A percentile compares a stretch with the other conserved stretches of the same genome.
Conservation (phyloP, 768 basidiomycete genomes). For the Ephemerocybe angulata region DNA sequence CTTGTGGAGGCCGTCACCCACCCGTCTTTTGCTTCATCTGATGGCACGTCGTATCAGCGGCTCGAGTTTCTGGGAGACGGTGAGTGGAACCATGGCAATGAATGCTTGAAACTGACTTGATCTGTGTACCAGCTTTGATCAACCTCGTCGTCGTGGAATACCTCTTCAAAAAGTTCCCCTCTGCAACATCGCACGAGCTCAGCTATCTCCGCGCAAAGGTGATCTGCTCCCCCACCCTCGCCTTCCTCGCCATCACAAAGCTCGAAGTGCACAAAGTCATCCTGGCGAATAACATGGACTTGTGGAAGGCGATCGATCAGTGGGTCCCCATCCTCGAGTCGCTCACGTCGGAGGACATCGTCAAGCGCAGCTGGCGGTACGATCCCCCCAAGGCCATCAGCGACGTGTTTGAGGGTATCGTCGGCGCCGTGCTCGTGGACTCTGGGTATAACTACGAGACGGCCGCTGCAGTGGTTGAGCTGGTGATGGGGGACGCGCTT, state of each 20-base stretch:
- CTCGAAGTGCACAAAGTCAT: conserved; percentile 68
- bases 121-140: conserved; percentile 49
- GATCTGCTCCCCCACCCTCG: conserved; percentile 72
- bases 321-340: conserved; percentile 58
- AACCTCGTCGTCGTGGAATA: conserved; percentile 71
- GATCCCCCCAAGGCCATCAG: conserved; percentile 84
- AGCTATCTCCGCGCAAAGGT: conserved; percentile 66
- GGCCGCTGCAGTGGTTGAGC: conserved; percentile 55
- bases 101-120: conserved; percentile 11
- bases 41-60: conserved; percentile 72
- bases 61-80: conserved; percentile 90
- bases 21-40: conserved; percentile 59
- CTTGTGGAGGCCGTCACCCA: conserved; percentile 83
- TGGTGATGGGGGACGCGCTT: conserved; percentile 66
- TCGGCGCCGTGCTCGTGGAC: conserved; percentile 84
- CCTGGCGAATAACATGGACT: conserved; percentile 63
- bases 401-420: conserved; percentile 80
- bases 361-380: conserved; percentile 71
- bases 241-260: conserved; percentile 60
- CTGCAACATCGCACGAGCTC: conserved; percentile 73
- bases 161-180: conserved; percentile 65
- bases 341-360: conserved; percentile 56
- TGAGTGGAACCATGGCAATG: conserved; percentile 30
- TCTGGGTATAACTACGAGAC: conserved; percentile 70
- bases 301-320: conserved; percentile 59